A percentile compares a stretch with the other conserved stretches of the same genome.
Evolutionary conservation across 1,284 basidiomycete species (phyloP).

Genomic region (Malassezia vespertilionis): DNA sequence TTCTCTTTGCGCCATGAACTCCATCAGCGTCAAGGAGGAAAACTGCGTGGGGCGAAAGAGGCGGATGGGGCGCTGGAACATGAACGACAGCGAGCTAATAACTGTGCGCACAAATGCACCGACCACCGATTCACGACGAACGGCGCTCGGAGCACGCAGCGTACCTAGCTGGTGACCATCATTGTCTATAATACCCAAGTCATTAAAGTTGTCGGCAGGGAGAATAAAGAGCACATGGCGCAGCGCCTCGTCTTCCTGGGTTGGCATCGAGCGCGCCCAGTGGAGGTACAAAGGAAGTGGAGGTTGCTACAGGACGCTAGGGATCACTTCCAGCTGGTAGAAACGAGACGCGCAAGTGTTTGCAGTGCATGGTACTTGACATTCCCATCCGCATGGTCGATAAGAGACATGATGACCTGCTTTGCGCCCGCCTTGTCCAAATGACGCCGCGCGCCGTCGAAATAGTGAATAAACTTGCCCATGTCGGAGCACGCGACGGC

Average conservation of each 20-base stretch:
- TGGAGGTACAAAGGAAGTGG: too few species aligned
- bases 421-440: conserved; percentile 77
- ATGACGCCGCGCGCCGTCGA: conserved; percentile 48
- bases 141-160: too few species aligned
- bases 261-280: too few species aligned
- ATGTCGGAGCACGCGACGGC: conserved; percentile 41
- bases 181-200: too few species aligned
- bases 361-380: conserved; percentile 77
- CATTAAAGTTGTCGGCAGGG: too few species aligned
- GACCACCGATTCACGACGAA: conserved; percentile 33
- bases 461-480: conserved; percentile 36
- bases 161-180: too few species aligned
- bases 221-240: too few species aligned
- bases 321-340: conserved; percentile 41
- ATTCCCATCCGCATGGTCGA: conserved; percentile 75
- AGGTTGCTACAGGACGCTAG: too few species aligned
- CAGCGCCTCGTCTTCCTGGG: too few species aligned
- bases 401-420: conserved; percentile 81
- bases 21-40: conserved; percentile 46
- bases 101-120: conserved; percentile 40
- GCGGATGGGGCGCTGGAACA: conserved; percentile 48
- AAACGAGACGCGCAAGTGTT: conserved; percentile 34
- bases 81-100: conserved; percentile 46
- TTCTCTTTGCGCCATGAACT: conserved; percentile 47
- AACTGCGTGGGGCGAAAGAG: conserved; percentile 48